Evolutionary conservation across 495 filamentous ascomycete species (phyloP).

Genomic region (Penicillium coffeae): DNA sequence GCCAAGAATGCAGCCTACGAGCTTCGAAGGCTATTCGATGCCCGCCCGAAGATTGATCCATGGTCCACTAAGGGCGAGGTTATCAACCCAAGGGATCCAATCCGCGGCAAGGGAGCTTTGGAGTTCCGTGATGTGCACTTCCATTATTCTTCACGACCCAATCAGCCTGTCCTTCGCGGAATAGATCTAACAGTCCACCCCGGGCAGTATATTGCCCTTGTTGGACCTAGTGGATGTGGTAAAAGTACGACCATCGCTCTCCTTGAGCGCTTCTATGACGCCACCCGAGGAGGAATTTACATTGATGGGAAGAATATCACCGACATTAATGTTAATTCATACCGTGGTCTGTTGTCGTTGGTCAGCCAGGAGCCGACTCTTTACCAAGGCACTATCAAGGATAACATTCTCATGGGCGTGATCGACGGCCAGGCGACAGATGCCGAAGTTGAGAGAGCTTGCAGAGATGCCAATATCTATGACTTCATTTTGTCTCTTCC

Average conservation of each 20-base stretch:
- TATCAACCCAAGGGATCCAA: slow-evolving; percentile 47
- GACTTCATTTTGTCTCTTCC: slow-evolving; percentile 52
- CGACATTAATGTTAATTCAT: slow-evolving; percentile 23
- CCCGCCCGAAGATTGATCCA: slow-evolving; percentile 63
- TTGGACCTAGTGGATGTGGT: slow-evolving; percentile 68
- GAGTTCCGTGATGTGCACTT: slow-evolving; percentile 75
- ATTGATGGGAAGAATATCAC: slow-evolving; percentile 40
- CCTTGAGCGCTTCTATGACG: slow-evolving; percentile 61
- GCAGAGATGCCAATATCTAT: slow-evolving; percentile 53
- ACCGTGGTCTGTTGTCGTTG: slow-evolving; percentile 44
- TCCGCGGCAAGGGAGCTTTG: slow-evolving; percentile 49
- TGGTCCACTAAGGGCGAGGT: slow-evolving; percentile 56
- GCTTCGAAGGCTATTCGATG: slow-evolving; percentile 68
- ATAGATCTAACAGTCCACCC: slow-evolving; percentile 63
- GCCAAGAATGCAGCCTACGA: slow-evolving; percentile 71
- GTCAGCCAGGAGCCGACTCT: slow-evolving; percentile 51
- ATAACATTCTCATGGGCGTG: slow-evolving; percentile 51
- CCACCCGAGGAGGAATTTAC: slow-evolving; percentile 30
- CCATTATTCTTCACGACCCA: slow-evolving; percentile 69
- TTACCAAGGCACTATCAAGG: slow-evolving; percentile 48
- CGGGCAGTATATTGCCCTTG: slow-evolving; percentile 68
- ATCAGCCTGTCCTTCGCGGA: slow-evolving; percentile 68
- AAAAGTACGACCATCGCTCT: slow-evolving; percentile 67
- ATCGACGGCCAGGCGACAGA: slow-evolving; percentile 29
- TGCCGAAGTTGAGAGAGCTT: slow-evolving; percentile 50